phyloP scores from a whole-genome alignment of 345 rosid species.

The Punica granatum region DNA sequence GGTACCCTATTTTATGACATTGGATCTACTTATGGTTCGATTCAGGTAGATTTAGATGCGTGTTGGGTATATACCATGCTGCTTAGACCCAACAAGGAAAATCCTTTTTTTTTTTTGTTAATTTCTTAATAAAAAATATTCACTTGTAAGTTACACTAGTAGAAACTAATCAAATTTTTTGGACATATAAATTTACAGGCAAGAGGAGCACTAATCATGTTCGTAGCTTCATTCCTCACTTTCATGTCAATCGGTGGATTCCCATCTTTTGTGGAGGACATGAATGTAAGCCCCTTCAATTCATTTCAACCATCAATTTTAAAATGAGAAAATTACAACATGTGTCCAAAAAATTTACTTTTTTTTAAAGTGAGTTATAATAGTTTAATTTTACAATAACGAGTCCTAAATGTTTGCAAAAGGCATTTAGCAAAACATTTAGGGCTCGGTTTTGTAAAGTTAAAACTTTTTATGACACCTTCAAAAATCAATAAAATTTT shows the following conservation, averaged over 20 bases:
- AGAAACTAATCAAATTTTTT: background rate
- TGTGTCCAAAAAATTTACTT: no score
- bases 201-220: conserved; percentile 6
- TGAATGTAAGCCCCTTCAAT: background rate
- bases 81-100: no score
- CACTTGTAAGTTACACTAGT: background rate
- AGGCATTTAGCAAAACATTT: no score
- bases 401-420: no score
- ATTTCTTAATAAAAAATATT: no score
- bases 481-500: no score
- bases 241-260: conserved; percentile 16
- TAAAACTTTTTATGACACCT: no score
- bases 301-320: background rate
- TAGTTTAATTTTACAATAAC: no score
- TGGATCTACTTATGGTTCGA: conserved; percentile 8
- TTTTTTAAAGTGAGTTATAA: no score
- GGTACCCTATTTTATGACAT: conserved; percentile 4
- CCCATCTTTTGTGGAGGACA: conserved; percentile 11
- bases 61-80: background rate
- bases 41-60: conserved; percentile 6
- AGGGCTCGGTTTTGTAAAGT: no score
- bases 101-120: no score
- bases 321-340: background rate
- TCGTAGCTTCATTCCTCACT: conserved; percentile 9
- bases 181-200: conserved; percentile 5